These are phyloP conservation scores for Diutina pseudorugosa DNA, from an alignment of 1,139 yeast species.

Conservation along the genomic window DNA sequence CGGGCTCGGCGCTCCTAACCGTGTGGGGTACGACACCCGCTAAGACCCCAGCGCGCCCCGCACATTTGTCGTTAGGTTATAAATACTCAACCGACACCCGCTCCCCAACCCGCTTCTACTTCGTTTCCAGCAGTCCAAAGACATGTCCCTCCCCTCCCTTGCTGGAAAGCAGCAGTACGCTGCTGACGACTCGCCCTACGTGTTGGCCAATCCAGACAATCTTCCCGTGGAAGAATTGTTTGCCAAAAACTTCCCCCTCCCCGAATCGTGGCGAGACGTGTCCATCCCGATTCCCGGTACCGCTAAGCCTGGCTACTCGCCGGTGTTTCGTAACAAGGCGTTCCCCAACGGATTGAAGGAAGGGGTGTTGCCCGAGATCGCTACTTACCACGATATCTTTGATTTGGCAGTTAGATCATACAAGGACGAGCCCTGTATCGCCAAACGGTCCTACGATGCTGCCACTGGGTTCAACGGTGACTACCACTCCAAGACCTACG, in stretches of 20 bases:
- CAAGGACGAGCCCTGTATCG: constrained; percentile 18
- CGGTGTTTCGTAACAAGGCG: constrained; percentile 19
- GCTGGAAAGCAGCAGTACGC: background rate
- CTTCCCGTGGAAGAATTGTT: constrained; percentile 9
- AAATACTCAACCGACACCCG: background rate
- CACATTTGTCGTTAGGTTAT: background rate
- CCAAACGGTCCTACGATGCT: constrained; percentile 20
- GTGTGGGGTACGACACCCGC: background rate
- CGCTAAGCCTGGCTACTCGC: constrained; percentile 18
- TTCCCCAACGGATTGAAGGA: constrained; percentile 6
- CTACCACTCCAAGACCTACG: constrained; percentile 13
- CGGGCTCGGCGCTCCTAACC: background rate
- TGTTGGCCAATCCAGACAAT: background rate
- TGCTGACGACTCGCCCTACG: background rate
- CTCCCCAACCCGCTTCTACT: background rate
- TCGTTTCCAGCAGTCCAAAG: background rate
- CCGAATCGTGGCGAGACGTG: constrained; percentile 7
- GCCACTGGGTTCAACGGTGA: constrained; percentile 12
- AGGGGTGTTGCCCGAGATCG: constrained; percentile 12
- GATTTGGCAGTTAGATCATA: constrained; percentile 12
- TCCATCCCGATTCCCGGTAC: constrained; percentile 21
- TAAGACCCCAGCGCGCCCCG: background rate
- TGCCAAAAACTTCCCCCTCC: constrained; percentile 16
- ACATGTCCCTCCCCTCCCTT: background rate
- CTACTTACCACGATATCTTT: constrained; percentile 19